These are phyloP conservation scores for Ophiostoma australiae DNA, from an alignment of 2,329 filamentous ascomycete species.

Conservation along the genomic window DNA sequence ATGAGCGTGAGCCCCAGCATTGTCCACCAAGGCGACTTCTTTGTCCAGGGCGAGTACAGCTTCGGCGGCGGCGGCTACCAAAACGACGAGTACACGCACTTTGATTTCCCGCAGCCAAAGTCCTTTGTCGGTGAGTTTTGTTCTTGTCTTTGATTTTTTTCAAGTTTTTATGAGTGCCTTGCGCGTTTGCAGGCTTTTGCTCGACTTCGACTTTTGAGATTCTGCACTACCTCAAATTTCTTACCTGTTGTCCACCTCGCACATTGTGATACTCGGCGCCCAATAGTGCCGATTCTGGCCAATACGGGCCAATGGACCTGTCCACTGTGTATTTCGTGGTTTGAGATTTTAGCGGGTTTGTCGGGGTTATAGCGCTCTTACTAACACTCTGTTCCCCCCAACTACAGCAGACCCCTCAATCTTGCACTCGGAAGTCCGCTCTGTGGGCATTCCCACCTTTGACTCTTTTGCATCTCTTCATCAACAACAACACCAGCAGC, in stretches of 20 bases:
- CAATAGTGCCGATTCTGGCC: background rate
- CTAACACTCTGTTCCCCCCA: background rate
- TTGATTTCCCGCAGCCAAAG: slow-evolving; percentile 47
- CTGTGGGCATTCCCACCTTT: slow-evolving; percentile 47
- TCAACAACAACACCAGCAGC: background rate
- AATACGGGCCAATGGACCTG: background rate
- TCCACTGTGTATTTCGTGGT: slow-evolving; percentile 27
- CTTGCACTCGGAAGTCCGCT: slow-evolving; percentile 52
- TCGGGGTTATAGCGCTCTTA: background rate
- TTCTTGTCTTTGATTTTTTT: slow-evolving; percentile 29
- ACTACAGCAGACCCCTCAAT: slow-evolving; percentile 48
- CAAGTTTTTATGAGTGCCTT: background rate
- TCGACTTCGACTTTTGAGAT: slow-evolving; percentile 28
- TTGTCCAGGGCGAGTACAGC: slow-evolving; percentile 52
- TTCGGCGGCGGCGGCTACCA: slow-evolving; percentile 41
- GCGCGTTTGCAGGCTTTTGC: background rate
- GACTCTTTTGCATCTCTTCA: slow-evolving; percentile 37
- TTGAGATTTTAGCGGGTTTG: slow-evolving; percentile 24
- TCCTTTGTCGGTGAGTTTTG: slow-evolving; percentile 49
- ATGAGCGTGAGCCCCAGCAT: slow-evolving; percentile 60
- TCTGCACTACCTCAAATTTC: slow-evolving; percentile 31
- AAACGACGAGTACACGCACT: slow-evolving; percentile 48
- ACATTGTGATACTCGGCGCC: slow-evolving; percentile 9
- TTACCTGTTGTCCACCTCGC: background rate
- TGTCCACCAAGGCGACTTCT: slow-evolving; percentile 52